Evolutionary conservation across 176 grass and related monocot species (phyloP).

Genomic region (Ensete ventricosum): DNA sequence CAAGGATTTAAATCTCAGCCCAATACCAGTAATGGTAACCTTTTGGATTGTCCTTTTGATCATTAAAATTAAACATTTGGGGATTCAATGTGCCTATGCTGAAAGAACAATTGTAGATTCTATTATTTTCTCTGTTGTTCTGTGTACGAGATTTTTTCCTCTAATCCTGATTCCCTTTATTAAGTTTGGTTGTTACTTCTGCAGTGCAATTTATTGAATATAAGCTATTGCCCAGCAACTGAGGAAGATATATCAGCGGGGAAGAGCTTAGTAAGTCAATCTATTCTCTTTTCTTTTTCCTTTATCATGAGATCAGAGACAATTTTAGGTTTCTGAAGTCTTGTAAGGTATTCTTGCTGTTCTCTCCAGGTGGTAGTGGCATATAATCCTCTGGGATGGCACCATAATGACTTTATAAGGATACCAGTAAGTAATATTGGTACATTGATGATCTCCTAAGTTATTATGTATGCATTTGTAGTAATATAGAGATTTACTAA

Average conservation of each 20-base stretch:
- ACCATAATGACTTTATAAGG: background rate
- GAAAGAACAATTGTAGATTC: background rate
- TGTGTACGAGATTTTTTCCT: background rate
- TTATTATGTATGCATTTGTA: background rate
- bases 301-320: background rate
- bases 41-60: background rate
- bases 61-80: background rate
- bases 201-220: constrained; percentile 85
- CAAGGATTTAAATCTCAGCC: too few species aligned
- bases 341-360: background rate
- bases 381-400: constrained; percentile 17
- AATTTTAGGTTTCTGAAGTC: background rate
- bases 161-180: background rate
- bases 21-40: too few species aligned
- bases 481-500: background rate
- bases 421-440: constrained; percentile 1
- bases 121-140: background rate
- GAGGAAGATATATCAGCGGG: constrained; percentile 49
- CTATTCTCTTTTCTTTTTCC: constrained; percentile 12
- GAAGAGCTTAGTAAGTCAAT: constrained; percentile 53
- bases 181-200: background rate
- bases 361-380: constrained; percentile 10
- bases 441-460: background rate
- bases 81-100: background rate
- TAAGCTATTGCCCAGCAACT: constrained; percentile 91